Conservation (phyloP, 805 yeast genomes). For the Candida pseudoglaebosa region DNA sequence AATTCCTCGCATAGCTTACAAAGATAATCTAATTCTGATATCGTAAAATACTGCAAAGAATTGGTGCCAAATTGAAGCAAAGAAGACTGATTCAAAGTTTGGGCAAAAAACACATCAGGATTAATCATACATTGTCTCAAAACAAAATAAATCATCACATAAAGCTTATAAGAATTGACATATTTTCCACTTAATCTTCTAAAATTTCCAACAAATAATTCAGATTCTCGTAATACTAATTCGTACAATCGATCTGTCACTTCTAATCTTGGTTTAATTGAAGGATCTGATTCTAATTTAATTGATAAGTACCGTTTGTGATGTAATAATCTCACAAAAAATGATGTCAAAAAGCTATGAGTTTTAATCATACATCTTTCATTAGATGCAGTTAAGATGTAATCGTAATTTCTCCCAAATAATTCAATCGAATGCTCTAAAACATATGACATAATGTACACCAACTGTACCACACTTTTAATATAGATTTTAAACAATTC, state of each 20-base stretch:
- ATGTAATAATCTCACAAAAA: slow-evolving; percentile 37
- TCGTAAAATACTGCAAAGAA: slow-evolving; percentile 33
- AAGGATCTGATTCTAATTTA: slow-evolving; percentile 13
- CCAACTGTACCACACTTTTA: slow-evolving; percentile 38
- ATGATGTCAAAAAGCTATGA: slow-evolving; percentile 34
- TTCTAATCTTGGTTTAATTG: slow-evolving; percentile 21
- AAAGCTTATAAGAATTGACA: slow-evolving; percentile 37
- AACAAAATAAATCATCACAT: slow-evolving; percentile 39
- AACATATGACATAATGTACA: slow-evolving; percentile 40
- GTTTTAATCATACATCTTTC: slow-evolving; percentile 40
- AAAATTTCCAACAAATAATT: slow-evolving; percentile 41
- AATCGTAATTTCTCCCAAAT: slow-evolving; percentile 39
- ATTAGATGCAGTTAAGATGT: slow-evolving; percentile 29
- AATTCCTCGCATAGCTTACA: slow-evolving; percentile 38
- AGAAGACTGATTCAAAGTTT: slow-evolving; percentile 21
- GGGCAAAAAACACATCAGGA: slow-evolving; percentile 32
- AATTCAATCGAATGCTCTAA: slow-evolving; percentile 39
- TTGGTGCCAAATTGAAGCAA: slow-evolving; percentile 36
- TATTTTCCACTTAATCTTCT: slow-evolving; percentile 32
- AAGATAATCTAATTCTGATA: slow-evolving; percentile 32
- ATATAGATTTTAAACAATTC: slow-evolving; percentile 40
- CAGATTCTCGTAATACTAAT: slow-evolving; percentile 34
- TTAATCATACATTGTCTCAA: slow-evolving; percentile 40
- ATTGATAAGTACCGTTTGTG: slow-evolving; percentile 30
- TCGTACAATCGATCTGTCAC: slow-evolving; percentile 30